phyloP scores from a whole-genome alignment of 495 filamentous ascomycete species.

The Apodospora peruviana region DNA sequence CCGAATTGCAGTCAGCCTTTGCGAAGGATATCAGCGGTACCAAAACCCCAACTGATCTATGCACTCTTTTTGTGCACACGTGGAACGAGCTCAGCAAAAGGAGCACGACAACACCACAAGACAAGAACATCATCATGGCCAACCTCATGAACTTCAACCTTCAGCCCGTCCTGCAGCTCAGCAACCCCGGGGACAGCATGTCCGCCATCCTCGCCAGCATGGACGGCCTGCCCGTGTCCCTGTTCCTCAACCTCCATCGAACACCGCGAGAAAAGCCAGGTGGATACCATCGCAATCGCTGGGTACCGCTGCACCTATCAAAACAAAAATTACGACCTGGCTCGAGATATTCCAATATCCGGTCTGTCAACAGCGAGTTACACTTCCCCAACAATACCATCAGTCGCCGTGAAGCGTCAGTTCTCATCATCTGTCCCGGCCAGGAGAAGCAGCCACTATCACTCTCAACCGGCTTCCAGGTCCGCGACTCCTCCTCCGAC shows the following conservation, averaged over 20 bases:
- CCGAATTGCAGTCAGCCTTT: slow-evolving; percentile 13
- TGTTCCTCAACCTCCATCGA: slow-evolving; percentile 13
- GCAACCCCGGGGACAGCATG: slow-evolving; percentile 16
- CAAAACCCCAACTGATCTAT: slow-evolving; percentile 10
- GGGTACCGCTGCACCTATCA: slow-evolving; percentile 17
- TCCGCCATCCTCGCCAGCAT: slow-evolving; percentile 15
- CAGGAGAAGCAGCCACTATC: slow-evolving; percentile 8
- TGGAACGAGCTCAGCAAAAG: slow-evolving; percentile 21
- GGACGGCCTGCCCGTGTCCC: slow-evolving; percentile 15
- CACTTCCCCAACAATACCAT: slow-evolving; percentile 17
- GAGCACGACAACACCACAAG: slow-evolving; percentile 11
- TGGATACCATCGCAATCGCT: slow-evolving; percentile 13
- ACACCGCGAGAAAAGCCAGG: slow-evolving; percentile 11
- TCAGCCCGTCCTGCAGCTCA: slow-evolving; percentile 8
- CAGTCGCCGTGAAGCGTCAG: slow-evolving; percentile 12
- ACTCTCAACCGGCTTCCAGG: slow-evolving; percentile 6
- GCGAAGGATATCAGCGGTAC: neutral
- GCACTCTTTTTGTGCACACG: slow-evolving; percentile 15
- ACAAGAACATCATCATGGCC: slow-evolving; percentile 17
- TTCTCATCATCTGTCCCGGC: slow-evolving; percentile 14
- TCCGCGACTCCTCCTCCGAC: slow-evolving; percentile 6
- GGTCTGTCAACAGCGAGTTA: slow-evolving; percentile 10
- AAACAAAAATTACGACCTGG: slow-evolving; percentile 9
- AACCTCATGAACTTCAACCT: slow-evolving; percentile 16
- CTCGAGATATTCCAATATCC: slow-evolving; percentile 12